Evolutionary conservation across 768 basidiomycete species (phyloP).

Genomic region (Strobilomyces echinocephalus): DNA sequence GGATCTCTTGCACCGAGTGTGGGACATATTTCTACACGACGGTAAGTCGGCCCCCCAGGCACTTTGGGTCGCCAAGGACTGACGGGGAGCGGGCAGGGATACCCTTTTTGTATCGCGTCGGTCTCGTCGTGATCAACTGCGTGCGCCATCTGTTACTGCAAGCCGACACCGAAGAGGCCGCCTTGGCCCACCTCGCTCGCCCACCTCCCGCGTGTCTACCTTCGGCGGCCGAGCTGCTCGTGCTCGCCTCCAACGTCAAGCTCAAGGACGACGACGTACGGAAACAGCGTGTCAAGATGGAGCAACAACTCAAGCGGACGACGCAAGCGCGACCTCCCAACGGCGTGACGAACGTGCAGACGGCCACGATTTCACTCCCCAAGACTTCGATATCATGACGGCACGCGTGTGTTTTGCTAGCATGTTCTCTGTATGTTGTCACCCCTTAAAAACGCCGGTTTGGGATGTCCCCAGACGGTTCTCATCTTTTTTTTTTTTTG

Average conservation of each 20-base stretch:
- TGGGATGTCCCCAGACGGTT: background rate
- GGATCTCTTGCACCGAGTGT: conserved; percentile 65
- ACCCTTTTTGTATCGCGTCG: conserved; percentile 70
- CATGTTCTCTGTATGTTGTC: conserved; percentile 11
- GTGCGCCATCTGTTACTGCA: conserved; percentile 59
- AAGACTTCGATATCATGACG: conserved; percentile 11
- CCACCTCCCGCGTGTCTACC: conserved; percentile 55
- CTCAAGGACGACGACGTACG: conserved; percentile 76
- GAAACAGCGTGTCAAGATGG: conserved; percentile 72
- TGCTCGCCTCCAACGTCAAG: conserved; percentile 59
- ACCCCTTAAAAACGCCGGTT: background rate
- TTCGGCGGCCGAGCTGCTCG: conserved; percentile 53
- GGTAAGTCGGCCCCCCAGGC: conserved; percentile 42
- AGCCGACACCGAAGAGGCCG: conserved; percentile 40
- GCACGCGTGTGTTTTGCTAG: conserved; percentile 3
- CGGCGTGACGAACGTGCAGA: conserved; percentile 26
- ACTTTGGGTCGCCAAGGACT: background rate
- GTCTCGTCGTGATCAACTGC: conserved; percentile 57
- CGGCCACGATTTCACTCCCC: conserved; percentile 26
- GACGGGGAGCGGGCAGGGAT: conserved; percentile 44
- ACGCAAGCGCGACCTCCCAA: conserved; percentile 35
- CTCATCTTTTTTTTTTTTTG: background rate
- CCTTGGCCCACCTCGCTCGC: conserved; percentile 44
- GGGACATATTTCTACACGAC: conserved; percentile 82
- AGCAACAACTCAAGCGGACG: conserved; percentile 65